These are phyloP conservation scores for Globisporangium polare DNA, from an alignment of 352 stramenopile species.

Conservation along the genomic window DNA sequence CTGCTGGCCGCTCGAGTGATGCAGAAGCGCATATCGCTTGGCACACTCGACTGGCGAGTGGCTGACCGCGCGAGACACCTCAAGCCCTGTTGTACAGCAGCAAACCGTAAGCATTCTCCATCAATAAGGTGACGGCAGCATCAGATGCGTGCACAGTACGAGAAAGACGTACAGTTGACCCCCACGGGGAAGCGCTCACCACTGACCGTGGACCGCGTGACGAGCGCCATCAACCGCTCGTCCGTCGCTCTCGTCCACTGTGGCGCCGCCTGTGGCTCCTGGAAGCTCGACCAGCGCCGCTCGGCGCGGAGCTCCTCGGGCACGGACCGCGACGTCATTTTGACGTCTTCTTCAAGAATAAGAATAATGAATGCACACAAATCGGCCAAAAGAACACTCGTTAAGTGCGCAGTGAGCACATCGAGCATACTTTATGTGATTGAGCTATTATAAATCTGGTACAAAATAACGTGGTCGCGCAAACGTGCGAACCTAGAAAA, in stretches of 20 bases:
- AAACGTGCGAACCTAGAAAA: not conserved
- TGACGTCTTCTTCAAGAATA: not conserved
- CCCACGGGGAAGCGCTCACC: conserved; percentile 77
- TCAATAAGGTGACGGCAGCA: not conserved
- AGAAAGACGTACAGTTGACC: conserved; percentile 64
- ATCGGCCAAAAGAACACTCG: not conserved
- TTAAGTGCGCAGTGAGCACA: not conserved
- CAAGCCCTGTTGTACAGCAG: conserved; percentile 42
- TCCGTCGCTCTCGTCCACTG: conserved; percentile 50
- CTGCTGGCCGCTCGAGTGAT: conserved; percentile 16
- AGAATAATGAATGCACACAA: not conserved
- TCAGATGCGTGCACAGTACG: not conserved
- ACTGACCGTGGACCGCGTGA: conserved; percentile 65
- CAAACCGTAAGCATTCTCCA: not conserved
- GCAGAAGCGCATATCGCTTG: conserved; percentile 73
- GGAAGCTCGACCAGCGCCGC: conserved; percentile 65
- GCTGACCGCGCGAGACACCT: conserved; percentile 52
- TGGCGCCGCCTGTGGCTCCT: conserved; percentile 19
- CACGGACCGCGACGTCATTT: not conserved
- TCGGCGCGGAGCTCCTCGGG: conserved; percentile 57
- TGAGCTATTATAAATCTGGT: too few relatives aligned
- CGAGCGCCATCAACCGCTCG: conserved; percentile 55
- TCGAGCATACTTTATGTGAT: not conserved
- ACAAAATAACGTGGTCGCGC: not conserved
- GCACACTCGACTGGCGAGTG: conserved; percentile 75